A percentile compares a stretch with the other conserved stretches of the same genome.
Evolutionary conservation across 2,329 filamentous ascomycete species (phyloP).

Genomic region (Penicillium sp.): DNA sequence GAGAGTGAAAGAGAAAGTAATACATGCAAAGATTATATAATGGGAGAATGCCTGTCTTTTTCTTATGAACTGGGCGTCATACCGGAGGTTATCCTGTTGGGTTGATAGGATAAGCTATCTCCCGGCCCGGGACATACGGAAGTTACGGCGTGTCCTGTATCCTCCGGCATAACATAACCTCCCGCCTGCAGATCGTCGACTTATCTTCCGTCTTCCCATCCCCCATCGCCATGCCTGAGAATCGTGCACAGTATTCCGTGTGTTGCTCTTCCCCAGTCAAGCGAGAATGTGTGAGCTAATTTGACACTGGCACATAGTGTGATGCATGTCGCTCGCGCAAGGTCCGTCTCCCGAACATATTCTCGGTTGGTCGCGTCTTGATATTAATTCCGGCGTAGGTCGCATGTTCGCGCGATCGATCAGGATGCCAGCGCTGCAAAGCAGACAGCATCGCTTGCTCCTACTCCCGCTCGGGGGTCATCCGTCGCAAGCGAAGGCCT

Average conservation of each 20-base stretch:
- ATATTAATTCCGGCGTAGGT: not conserved
- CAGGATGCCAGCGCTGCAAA: not conserved
- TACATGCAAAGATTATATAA: too few relatives aligned
- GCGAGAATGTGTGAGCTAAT: not conserved
- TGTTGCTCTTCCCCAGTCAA: not conserved
- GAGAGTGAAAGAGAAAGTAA: not conserved
- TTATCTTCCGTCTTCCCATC: not conserved
- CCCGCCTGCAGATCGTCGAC: not conserved
- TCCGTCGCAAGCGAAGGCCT: not conserved
- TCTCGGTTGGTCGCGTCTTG: not conserved
- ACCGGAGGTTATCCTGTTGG: not conserved
- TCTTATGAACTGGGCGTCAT: not conserved
- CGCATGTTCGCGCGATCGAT: not conserved
- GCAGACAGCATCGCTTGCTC: not conserved
- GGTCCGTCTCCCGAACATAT: not conserved
- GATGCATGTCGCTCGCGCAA: not conserved
- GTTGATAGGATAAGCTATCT: not conserved
- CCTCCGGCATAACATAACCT: not conserved
- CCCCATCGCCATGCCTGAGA: not conserved
- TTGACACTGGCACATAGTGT: not conserved
- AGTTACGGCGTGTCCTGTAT: too few relatives aligned
- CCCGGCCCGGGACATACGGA: too few relatives aligned
- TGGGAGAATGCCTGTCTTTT: too few relatives aligned
- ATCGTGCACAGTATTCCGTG: not conserved
- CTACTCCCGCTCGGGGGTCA: not conserved